Base-by-base conservation (phyloP, 257 asterid species). In the Gynochthodes officinalis region DNA sequence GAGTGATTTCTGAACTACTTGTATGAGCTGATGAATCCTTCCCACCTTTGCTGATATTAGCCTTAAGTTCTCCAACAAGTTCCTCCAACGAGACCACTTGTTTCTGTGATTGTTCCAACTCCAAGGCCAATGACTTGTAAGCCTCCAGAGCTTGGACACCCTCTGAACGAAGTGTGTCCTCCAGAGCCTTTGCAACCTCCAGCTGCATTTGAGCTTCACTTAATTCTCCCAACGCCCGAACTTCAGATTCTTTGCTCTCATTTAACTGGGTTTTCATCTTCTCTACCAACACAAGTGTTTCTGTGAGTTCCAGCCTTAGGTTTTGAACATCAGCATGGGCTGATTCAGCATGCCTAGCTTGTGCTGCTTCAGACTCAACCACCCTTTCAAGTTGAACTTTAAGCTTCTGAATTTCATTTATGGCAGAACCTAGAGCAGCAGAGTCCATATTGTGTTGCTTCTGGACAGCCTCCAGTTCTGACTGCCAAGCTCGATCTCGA, bases 361-460 rank as follows among this genome's bases (percentile, higher is more conserved):
- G 95, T 53, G 91, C 74, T 54, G 89, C 86, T 75, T 89, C 96
- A 0, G 92, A 88, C 64, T 91, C 96, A 6, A 83, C 76, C 58
- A 80, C 73, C 64, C 81, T 71, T 64, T 84, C 89, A 10, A 94
- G 77, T 78, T 89, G 97, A 67, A 62, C 21, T 78, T 86, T 92
- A 71, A 95, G 97, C 83, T 84, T 82, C 80, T 86, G 96, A 39
- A 89, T 83, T 83, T 94, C 99, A 71, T 78, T 84, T 80, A 85
- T 75, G 33, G 97, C 89, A 70, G 92, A 82, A 69, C 91, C 80
- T 69, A 90, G 79, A 23, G 99, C 91, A 54, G 87, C 73, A 12
- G 92, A 83, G 78, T 95, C 98, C 82, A 89, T 76, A 16, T 85
- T 75, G 63, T 87, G 97, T 87, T 95, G 98, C 83, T 87, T 86